Evolutionary conservation across 345 rosid species (phyloP).

Genomic region (Hibiscus mutabilis): DNA sequence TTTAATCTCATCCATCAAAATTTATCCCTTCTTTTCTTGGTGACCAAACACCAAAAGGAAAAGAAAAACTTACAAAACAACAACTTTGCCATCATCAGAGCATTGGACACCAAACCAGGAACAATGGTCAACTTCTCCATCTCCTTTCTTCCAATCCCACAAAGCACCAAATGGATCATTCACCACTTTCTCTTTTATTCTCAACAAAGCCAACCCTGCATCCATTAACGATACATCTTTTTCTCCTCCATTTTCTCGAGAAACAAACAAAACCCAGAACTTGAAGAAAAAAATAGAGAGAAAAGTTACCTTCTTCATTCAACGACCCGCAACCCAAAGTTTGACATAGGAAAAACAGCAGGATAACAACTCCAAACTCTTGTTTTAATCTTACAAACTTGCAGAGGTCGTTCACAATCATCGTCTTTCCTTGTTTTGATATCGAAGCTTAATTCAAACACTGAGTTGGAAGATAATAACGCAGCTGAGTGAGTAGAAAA

Average conservation of each 20-base stretch:
- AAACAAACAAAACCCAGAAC: conserved; percentile 10
- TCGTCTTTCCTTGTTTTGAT: neutral
- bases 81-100: conserved; percentile 54
- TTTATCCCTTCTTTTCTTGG: neutral
- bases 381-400: conserved; percentile 26
- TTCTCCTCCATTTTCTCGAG: neutral
- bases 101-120: conserved; percentile 82
- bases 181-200: conserved; percentile 50
- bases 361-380: conserved; percentile 5
- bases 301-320: conserved; percentile 48
- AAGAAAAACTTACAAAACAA: conserved; percentile 48
- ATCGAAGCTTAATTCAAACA: neutral
- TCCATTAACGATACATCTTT: conserved; percentile 22
- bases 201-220: conserved; percentile 61
- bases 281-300: neutral
- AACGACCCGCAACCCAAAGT: conserved; percentile 34
- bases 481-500: neutral
- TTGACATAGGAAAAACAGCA: conserved; percentile 27
- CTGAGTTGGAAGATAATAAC: neutral
- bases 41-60: neutral
- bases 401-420: conserved; percentile 24
- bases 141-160: conserved; percentile 44
- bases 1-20: conserved; percentile 1
- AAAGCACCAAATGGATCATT: conserved; percentile 67
- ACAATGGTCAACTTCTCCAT: conserved; percentile 46